Conservation (phyloP, 371 early-diverging fungal genomes). For the Pancytospora philotis region DNA sequence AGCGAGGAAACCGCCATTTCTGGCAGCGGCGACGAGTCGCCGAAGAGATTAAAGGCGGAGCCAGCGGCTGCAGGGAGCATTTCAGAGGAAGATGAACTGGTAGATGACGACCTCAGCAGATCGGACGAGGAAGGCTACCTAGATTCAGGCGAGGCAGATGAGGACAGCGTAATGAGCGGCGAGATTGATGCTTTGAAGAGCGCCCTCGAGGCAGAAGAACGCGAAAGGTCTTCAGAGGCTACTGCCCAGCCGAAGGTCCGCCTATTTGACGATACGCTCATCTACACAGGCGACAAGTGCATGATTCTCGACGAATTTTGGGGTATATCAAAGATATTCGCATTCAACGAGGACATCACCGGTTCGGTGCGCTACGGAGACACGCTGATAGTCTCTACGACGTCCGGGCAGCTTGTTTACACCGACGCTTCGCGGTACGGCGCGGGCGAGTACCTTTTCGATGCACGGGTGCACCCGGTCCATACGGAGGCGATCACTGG, state of each 20-base stretch:
- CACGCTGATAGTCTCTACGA: constrained; percentile 5
- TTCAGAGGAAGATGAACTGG: too few relatives aligned
- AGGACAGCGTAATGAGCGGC: not conserved
- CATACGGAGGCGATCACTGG: not conserved
- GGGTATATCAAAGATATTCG: constrained; percentile 11
- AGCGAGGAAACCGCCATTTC: too few relatives aligned
- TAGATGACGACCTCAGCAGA: too few relatives aligned
- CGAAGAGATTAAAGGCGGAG: too few relatives aligned
- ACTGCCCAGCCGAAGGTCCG: too few relatives aligned
- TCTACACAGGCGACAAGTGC: not conserved
- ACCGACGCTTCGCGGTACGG: not conserved
- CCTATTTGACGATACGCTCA: not conserved
- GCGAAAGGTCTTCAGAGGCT: not conserved
- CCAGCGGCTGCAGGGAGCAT: too few relatives aligned
- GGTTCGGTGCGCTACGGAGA: not conserved
- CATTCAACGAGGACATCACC: constrained; percentile 9
- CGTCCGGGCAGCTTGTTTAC: constrained; percentile 3
- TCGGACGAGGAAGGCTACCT: too few relatives aligned
- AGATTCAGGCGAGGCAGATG: not conserved
- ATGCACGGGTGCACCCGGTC: not conserved
- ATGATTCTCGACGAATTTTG: constrained; percentile 7
- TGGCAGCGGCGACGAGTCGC: too few relatives aligned
- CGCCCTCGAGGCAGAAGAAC: not conserved
- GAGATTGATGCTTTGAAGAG: not conserved
- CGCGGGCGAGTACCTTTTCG: not conserved